phyloP scores from a whole-genome alignment of 805 yeast genomes.

The Cyberlindnera meyerae region DNA sequence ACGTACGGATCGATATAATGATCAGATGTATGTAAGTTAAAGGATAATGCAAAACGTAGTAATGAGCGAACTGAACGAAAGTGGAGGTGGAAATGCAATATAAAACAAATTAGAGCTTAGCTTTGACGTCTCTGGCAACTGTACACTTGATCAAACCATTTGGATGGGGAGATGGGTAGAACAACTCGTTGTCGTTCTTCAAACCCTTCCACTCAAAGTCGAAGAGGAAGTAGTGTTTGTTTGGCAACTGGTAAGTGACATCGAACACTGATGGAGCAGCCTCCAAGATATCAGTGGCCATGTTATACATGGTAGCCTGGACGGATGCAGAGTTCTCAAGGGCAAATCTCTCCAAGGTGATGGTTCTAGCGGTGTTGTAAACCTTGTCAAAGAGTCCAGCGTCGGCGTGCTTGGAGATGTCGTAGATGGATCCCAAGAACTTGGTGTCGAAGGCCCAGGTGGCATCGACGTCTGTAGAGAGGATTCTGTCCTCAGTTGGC shows the following conservation, averaged over 20 bases:
- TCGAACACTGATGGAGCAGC: constrained; percentile 50
- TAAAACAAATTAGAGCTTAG: constrained; percentile 36
- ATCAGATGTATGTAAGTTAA: neutral
- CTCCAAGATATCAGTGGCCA: constrained; percentile 69
- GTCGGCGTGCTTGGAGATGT: constrained; percentile 48
- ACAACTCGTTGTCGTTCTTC: constrained; percentile 73
- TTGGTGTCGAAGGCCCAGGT: constrained; percentile 59
- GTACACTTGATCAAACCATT: constrained; percentile 87
- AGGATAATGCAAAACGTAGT: too few relatives aligned
- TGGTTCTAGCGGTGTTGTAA: constrained; percentile 55
- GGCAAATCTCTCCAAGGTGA: constrained; percentile 76
- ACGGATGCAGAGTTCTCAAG: constrained; percentile 88
- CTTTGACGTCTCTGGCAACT: constrained; percentile 62
- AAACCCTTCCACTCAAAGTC: constrained; percentile 84
- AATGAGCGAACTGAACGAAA: neutral
- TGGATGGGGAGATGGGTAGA: constrained; percentile 89
- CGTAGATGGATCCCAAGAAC: constrained; percentile 44
- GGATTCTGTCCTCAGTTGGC: constrained; percentile 79
- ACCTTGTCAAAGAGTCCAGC: constrained; percentile 61
- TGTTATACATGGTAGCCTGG: constrained; percentile 95
- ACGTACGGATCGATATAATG: too few relatives aligned
- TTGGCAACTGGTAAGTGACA: constrained; percentile 78
- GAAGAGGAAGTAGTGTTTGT: constrained; percentile 83
- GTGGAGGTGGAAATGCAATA: neutral
- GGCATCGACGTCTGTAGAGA: constrained; percentile 82